These are phyloP conservation scores for Pseudogymnoascus sp. DNA, from an alignment of 2,329 filamentous ascomycete genomes.

Conservation along the genomic window DNA sequence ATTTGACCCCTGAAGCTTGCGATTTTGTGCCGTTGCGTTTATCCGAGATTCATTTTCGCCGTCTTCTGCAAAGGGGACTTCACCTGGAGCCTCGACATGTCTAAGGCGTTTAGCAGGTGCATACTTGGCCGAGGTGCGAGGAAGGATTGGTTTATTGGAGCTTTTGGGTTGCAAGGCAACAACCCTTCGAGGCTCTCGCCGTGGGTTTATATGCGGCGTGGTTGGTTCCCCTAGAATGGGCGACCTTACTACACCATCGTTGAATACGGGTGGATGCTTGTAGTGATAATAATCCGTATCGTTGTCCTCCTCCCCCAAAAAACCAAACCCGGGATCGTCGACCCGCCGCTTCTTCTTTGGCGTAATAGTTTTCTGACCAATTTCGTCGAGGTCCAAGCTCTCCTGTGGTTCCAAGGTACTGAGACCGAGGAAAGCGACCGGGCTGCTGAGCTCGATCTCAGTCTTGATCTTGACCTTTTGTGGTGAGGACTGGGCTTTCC, in stretches of 20 bases:
- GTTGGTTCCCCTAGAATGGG: background rate
- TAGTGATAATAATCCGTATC: background rate
- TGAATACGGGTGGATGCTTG: background rate
- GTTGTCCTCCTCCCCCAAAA: background rate
- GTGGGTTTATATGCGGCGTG: constrained; percentile 11
- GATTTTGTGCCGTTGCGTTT: background rate
- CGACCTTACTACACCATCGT: background rate
- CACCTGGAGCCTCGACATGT: background rate
- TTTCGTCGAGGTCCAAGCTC: constrained; percentile 31
- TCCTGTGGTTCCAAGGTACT: constrained; percentile 18
- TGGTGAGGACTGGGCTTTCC: constrained; percentile 12
- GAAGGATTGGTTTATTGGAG: constrained; percentile 22
- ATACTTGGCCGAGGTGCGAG: constrained; percentile 17
- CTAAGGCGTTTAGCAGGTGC: background rate
- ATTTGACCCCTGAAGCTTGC: background rate
- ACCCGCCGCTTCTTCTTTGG: constrained; percentile 24
- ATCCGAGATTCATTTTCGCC: constrained; percentile 13
- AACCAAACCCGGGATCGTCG: background rate
- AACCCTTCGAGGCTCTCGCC: background rate
- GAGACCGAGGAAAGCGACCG: constrained; percentile 19
- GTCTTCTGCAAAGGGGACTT: constrained; percentile 19
- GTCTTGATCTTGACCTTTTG: constrained; percentile 20
- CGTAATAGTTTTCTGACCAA: constrained; percentile 28
- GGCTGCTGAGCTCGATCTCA: constrained; percentile 25
- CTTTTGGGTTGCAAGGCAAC: constrained; percentile 22